phyloP scores from a whole-genome alignment of 2,329 filamentous ascomycete genomes.

The Rutstroemia sp. region DNA sequence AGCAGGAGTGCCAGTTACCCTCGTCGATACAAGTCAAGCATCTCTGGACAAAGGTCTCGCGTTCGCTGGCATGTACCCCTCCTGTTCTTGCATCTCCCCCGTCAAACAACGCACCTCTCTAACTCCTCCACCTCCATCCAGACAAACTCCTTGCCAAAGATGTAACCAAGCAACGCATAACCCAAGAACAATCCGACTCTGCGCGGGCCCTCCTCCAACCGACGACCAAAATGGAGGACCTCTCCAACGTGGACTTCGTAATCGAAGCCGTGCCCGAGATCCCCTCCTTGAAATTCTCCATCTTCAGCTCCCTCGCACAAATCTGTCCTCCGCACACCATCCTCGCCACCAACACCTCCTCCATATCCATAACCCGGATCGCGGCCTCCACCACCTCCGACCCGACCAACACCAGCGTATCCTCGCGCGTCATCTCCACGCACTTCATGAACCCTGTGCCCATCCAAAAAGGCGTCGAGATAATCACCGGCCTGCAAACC shows the following conservation, averaged over 20 bases:
- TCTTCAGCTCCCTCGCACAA: constrained; percentile 76
- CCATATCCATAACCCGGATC: constrained; percentile 94
- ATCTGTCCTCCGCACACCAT: constrained; percentile 81
- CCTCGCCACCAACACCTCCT: constrained; percentile 96
- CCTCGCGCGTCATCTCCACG: constrained; percentile 85
- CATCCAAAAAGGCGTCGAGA: constrained; percentile 94
- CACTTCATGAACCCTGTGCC: constrained; percentile 99
- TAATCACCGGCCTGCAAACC: constrained; percentile 91
- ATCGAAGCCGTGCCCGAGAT: constrained; percentile 98
- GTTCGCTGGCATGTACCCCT: constrained; percentile 63
- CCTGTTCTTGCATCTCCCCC: neutral
- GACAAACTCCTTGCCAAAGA: constrained; percentile 93
- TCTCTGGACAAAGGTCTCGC: constrained; percentile 83
- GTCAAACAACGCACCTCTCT: neutral
- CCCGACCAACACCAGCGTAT: constrained; percentile 70
- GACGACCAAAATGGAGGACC: constrained; percentile 66
- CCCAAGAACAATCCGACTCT: constrained; percentile 70
- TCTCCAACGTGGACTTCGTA: constrained; percentile 85
- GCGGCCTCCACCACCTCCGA: constrained; percentile 77
- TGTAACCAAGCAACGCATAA: constrained; percentile 78
- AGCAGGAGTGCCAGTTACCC: constrained; percentile 73
- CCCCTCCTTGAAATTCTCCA: constrained; percentile 74
- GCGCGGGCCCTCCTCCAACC: constrained; percentile 62
- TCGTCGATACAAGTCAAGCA: constrained; percentile 78
- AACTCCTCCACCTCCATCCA: constrained; percentile 28